phyloP scores from a whole-genome alignment of 2,329 filamentous ascomycete genomes.

The Penicillium oxalicum region DNA sequence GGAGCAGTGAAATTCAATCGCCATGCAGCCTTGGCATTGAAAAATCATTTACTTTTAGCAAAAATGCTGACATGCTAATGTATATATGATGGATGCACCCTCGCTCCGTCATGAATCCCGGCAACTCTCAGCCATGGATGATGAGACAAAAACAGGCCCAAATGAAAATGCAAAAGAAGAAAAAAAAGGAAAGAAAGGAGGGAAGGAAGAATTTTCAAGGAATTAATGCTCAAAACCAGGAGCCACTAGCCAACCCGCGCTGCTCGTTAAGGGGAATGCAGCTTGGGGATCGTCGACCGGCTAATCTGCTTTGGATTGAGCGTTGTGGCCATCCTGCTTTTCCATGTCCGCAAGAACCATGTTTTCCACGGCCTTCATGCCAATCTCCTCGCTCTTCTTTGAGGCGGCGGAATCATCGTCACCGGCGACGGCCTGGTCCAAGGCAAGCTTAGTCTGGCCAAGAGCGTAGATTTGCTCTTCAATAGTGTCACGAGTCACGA shows the following conservation, averaged over 20 bases:
- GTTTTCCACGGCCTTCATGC: slow-evolving; percentile 45
- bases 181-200: background rate
- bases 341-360: slow-evolving; percentile 44
- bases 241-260: too few relatives aligned
- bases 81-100: too few relatives aligned
- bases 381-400: slow-evolving; percentile 45
- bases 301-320: too few relatives aligned
- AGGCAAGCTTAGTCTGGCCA: slow-evolving; percentile 84
- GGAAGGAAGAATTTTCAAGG: background rate
- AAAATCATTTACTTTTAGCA: too few relatives aligned
- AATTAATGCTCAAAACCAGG: slow-evolving; percentile 2
- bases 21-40: too few relatives aligned
- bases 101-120: background rate
- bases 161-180: background rate
- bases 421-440: slow-evolving; percentile 69
- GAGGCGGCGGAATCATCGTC: slow-evolving; percentile 49
- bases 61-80: too few relatives aligned
- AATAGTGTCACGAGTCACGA: slow-evolving; percentile 75
- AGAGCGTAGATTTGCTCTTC: slow-evolving; percentile 91
- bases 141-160: background rate
- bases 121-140: background rate
- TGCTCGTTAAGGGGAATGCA: too few relatives aligned
- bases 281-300: too few relatives aligned
- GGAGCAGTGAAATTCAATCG: too few relatives aligned
- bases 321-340: slow-evolving; percentile 2